Percentiles rank a stretch among this genome's conserved stretches.
Conservation (phyloP, 2,329 filamentous ascomycete genomes). For the Claviceps spartinae region DNA sequence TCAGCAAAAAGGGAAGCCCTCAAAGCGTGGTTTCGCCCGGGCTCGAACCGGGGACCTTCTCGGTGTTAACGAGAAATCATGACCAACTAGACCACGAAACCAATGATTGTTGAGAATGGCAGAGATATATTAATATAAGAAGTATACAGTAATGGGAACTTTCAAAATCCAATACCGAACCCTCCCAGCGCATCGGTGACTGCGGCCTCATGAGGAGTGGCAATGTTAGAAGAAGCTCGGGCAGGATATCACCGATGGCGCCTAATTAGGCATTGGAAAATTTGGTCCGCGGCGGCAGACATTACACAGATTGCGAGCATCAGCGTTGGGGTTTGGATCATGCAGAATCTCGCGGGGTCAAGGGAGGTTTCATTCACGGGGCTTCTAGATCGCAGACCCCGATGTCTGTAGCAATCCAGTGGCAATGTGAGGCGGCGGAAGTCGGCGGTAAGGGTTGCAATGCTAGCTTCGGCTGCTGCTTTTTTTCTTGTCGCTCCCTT, state of each 20-base stretch:
- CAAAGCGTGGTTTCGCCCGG: constrained; percentile 21
- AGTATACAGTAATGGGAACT: too few relatives aligned
- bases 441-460: neutral
- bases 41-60: constrained; percentile 27
- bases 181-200: constrained; percentile 11
- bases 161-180: neutral
- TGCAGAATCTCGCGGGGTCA: constrained; percentile 11
- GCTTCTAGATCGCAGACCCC: constrained; percentile 9
- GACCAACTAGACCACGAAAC: constrained; percentile 7
- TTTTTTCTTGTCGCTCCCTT: neutral
- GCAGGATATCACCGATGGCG: constrained; percentile 11
- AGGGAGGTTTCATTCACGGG: constrained; percentile 12
- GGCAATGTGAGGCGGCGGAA: neutral
- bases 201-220: constrained; percentile 14
- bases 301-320: constrained; percentile 14
- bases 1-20: constrained; percentile 8
- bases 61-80: constrained; percentile 18
- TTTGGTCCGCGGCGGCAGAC: constrained; percentile 12
- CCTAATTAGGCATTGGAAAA: constrained; percentile 15
- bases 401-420: neutral
- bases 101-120: neutral
- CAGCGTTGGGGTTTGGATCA: constrained; percentile 16
- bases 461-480: neutral
- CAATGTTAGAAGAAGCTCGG: constrained; percentile 10
- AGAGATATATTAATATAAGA: neutral